Base-by-base conservation (phyloP, 495 filamentous ascomycete genomes). In the Podospora conica region DNA sequence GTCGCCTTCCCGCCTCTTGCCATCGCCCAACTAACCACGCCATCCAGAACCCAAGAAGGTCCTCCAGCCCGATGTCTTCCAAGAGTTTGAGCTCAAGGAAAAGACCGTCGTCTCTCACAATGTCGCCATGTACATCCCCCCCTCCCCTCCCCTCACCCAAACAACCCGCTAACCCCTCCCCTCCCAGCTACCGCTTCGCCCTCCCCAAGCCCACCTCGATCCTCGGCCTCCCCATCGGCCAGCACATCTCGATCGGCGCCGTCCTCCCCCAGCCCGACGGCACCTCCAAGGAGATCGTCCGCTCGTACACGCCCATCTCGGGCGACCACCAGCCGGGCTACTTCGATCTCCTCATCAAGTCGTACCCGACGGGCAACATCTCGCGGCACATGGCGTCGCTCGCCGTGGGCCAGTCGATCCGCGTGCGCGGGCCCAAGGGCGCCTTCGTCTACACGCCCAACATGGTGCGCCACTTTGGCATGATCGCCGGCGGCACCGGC, bases 291-390 rank as follows among this genome's bases (percentile, higher is more conserved):
- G 91, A 97, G 70, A 90, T 97, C 66, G 87, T 97, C 12, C 92
- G 95, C 75, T 96, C 91, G 23, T 98, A 98, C 82, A 98, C 95
- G 12, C 95, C 95, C 55, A 96, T 98, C 76, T 92, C 90, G 62
- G 92, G 90, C 68, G 94, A 97, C 82, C 85, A 93, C 69, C 88
- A 93, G 69, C 88, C 86, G n/a, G 95, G 95, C 74, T 90, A 92
- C 84, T 93, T 98, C 81, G 94, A 97, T 77, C 88, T 98, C 63
- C 86, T 98, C 60, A 91, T 98, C 80, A 98, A 98, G 83, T 92
- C 92, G 53, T 98, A 98, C 79, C 91, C 93, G 1, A 92, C 91
- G 60, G 95, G 95, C 68, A 97, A 97, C 80, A 97, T 98, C 84
- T 92, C 88, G 72, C 91, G 90, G 79, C 86, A 97, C 80, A 87